These are phyloP conservation scores for Lachnellula suecica DNA, from an alignment of 2,329 filamentous ascomycete genomes.

Conservation along the genomic window DNA sequence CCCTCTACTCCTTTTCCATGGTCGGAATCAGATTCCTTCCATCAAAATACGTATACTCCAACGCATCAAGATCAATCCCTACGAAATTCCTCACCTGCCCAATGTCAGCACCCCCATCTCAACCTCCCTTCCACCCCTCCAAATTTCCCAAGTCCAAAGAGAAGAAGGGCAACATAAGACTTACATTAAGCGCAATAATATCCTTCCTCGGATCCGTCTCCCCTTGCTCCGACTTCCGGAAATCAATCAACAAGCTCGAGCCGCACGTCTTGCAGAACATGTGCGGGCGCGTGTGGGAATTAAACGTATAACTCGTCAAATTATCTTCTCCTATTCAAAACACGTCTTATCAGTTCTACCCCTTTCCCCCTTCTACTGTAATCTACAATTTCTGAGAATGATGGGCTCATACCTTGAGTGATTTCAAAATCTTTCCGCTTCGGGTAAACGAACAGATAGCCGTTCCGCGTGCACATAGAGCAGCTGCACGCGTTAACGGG, in stretches of 20 bases:
- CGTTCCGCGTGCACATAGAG: constrained; percentile 58
- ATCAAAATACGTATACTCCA: constrained; percentile 22
- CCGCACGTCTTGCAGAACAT: constrained; percentile 26
- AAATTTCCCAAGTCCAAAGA: neutral
- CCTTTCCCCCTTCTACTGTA: too few relatives aligned
- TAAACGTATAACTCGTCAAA: constrained; percentile 13
- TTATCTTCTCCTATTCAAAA: constrained; percentile 15
- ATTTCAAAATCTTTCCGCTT: constrained; percentile 14
- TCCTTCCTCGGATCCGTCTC: constrained; percentile 21
- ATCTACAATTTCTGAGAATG: too few relatives aligned
- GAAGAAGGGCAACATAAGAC: neutral
- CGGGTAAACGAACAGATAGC: constrained; percentile 40
- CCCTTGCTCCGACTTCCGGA: constrained; percentile 5
- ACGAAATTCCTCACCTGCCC: constrained; percentile 22
- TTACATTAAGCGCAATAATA: constrained; percentile 24
- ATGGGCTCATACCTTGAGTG: constrained; percentile 5
- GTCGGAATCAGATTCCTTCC: constrained; percentile 13
- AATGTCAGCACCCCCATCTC: neutral
- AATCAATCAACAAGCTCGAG: constrained; percentile 22
- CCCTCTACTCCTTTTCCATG: neutral
- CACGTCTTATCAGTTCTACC: neutral
- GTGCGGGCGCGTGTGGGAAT: constrained; percentile 13
- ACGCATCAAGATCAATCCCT: constrained; percentile 18
- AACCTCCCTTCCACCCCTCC: neutral
- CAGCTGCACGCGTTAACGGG: constrained; percentile 60